Conservation (phyloP, 2,329 filamentous ascomycete species). For the Colletotrichum sp. region DNA sequence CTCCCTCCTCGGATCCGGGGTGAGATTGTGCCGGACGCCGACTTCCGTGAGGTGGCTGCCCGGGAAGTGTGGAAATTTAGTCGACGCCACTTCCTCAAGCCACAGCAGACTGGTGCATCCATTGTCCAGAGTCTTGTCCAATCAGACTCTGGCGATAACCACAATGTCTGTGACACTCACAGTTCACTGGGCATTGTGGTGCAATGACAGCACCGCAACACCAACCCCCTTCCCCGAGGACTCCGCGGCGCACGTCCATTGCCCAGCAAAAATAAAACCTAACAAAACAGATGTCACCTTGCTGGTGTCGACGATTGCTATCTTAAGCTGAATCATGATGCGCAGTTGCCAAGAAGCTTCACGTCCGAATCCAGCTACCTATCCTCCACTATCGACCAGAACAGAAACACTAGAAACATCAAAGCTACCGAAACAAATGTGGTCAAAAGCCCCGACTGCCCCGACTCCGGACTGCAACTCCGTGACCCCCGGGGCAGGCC, state of each 20-base stretch:
- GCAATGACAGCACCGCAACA: background rate
- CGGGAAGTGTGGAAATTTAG: background rate
- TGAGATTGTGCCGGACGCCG: background rate
- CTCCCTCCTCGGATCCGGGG: background rate
- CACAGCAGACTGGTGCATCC: background rate
- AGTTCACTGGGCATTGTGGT: background rate
- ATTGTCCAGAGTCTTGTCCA: background rate
- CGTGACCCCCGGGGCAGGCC: slow-evolving; percentile 7
- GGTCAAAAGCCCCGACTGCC: background rate
- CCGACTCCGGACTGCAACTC: slow-evolving; percentile 9
- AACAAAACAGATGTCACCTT: background rate
- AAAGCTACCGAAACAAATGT: background rate
- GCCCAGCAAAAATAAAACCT: background rate
- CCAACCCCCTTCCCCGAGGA: background rate
- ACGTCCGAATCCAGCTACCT: background rate
- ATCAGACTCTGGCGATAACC: background rate
- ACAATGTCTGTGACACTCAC: background rate
- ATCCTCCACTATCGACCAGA: background rate
- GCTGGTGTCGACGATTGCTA: background rate
- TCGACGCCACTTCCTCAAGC: background rate
- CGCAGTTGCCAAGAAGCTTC: slow-evolving; percentile 2
- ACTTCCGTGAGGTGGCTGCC: background rate
- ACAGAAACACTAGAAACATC: background rate
- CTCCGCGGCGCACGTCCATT: background rate
- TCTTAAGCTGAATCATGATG: slow-evolving; percentile 3